A percentile compares a stretch with the other conserved stretches of the same genome.
These are phyloP conservation scores for Tricholomella constricta DNA, from an alignment of 768 basidiomycete genomes.

Conservation along the genomic window DNA sequence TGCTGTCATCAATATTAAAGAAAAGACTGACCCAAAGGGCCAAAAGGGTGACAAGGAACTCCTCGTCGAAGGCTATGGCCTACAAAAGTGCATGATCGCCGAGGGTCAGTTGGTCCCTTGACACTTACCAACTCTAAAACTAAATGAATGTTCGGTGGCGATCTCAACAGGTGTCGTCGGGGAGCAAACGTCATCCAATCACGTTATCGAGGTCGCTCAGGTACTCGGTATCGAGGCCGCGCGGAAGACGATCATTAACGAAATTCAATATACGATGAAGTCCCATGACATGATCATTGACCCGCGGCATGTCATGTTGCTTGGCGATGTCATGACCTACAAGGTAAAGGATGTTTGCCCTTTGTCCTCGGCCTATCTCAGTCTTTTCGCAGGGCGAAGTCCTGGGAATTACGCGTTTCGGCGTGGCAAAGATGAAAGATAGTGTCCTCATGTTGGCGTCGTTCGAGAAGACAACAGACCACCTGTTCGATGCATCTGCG, in stretches of 20 bases:
- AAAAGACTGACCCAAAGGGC: constrained; percentile 76
- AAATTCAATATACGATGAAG: constrained; percentile 97
- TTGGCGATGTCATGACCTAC: constrained; percentile 98
- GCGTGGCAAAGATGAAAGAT: constrained; percentile 99
- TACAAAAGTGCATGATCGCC: constrained; percentile 96
- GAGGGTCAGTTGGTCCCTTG: constrained; percentile 60
- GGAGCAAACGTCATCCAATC: constrained; percentile 90
- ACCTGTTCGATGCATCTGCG: constrained; percentile 96
- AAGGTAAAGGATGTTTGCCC: constrained; percentile 60
- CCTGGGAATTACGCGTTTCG: constrained; percentile 96
- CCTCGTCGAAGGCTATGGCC: constrained; percentile 94
- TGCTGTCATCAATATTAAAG: constrained; percentile 95
- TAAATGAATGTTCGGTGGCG: background rate
- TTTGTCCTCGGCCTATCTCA: constrained; percentile 8
- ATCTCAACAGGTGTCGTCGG: constrained; percentile 78
- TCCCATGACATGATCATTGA: constrained; percentile 99
- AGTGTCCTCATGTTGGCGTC: constrained; percentile 98
- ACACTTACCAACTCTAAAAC: background rate
- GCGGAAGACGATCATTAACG: constrained; percentile 89
- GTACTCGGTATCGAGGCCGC: constrained; percentile 99
- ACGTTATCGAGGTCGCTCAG: constrained; percentile 93
- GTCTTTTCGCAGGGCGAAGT: constrained; percentile 77
- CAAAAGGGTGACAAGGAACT: constrained; percentile 90
- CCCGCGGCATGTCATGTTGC: constrained; percentile 96
- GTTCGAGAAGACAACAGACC: constrained; percentile 99